Evolutionary conservation across 176 grass and related monocot genomes (phyloP), one percentile per base, ranked within the genome.

Genomic region (Ampelocalamus luodianensis): DNA sequence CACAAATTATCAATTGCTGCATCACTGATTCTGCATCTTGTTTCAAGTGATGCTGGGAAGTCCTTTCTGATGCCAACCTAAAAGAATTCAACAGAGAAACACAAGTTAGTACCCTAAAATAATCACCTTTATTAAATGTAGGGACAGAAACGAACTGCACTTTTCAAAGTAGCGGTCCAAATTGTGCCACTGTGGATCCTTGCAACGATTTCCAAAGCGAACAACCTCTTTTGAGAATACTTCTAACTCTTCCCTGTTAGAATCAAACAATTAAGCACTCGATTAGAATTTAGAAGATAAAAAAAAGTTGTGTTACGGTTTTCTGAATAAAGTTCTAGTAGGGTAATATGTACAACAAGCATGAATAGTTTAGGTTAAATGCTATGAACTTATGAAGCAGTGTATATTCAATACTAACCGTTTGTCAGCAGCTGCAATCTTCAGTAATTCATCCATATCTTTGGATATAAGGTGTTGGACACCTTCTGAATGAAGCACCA

Each of bases 151-250:
- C n/a, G 38, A 77, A 48, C 55, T 72, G 82, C 82, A 99, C 97
- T 94, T 99, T 72, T 99, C 92, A 86, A 99, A 94, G 87, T 92
- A 99, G 55, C 97, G 97, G 46, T 96, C 92, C 83, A 99, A 91
- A 50, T 92, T 91, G 90, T 99, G 97, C 97, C 97, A 99, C 72
- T 96, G 97, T 84, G 91, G 93, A 94, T 96, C 92, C 87, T 96
- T 99, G 92, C 97, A 99, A 73, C 72, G 93, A 89, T 99, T 99
- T 82, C 97, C 97, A 91, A 96, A 99, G 69, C 97, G 91, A 63
- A 96, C 72, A 83, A 99, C 86, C 78, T 99, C 97, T 85, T 90
- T 99, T 37, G 90, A 88, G 72, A 96, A 99, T 60, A 96, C 75
- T 77, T 92, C 86, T 71, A 99, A 74, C 75, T 99, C 97, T 86